Evolutionary conservation across 192 early-diverging fungal genomes (phyloP).

Genomic region (Coemansia sp.): DNA sequence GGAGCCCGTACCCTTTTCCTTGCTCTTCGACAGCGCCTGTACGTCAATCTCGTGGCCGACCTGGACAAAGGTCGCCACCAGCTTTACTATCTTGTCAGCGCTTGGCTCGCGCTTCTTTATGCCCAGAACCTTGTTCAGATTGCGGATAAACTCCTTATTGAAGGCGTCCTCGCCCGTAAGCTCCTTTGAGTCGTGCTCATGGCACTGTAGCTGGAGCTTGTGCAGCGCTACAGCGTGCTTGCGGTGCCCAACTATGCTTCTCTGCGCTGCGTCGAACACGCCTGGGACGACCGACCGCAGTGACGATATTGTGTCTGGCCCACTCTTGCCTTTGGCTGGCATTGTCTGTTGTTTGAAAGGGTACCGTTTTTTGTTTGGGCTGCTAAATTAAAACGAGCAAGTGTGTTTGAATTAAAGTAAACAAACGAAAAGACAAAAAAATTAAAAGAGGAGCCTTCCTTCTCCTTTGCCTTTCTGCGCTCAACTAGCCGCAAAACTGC

Average conservation of each 20-base stretch:
- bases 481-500: not conserved
- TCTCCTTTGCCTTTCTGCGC: not conserved
- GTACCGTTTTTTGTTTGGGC: too few species aligned
- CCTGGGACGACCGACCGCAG: constrained; percentile 57
- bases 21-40: constrained; percentile 28
- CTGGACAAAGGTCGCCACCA: constrained; percentile 73
- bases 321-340: constrained; percentile 27
- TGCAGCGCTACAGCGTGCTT: constrained; percentile 71
- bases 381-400: not conserved
- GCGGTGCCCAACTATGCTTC: constrained; percentile 63
- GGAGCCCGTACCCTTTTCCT: constrained; percentile 6
- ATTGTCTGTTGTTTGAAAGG: constrained; percentile 9
- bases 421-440: not conserved
- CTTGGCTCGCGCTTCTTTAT: constrained; percentile 70
- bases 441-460: not conserved
- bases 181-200: constrained; percentile 31
- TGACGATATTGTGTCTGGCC: constrained; percentile 48
- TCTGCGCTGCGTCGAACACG: constrained; percentile 77
- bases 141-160: constrained; percentile 73
- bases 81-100: constrained; percentile 71
- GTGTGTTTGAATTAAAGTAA: constrained; percentile 3
- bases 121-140: constrained; percentile 74
- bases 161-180: constrained; percentile 65
- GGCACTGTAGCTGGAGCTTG: constrained; percentile 68
- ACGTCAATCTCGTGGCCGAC: constrained; percentile 64